phyloP scores from a whole-genome alignment of 139 green algal species.

The Coccomyxa sp. region DNA sequence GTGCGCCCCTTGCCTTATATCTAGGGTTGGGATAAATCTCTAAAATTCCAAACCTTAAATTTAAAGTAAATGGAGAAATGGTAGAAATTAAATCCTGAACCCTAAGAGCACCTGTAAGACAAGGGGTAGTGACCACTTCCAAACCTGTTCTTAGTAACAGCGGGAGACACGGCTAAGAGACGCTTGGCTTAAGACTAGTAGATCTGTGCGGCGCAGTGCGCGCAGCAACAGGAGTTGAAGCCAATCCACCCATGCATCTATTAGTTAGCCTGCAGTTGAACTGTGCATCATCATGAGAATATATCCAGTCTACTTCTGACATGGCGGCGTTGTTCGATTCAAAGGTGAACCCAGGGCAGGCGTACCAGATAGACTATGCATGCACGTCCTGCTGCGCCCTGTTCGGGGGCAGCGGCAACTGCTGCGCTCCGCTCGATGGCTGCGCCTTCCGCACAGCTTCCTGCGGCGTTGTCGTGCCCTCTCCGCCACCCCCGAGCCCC shows the following conservation, averaged over 20 bases:
- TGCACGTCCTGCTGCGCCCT: constrained; percentile 15
- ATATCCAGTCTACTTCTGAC: neutral
- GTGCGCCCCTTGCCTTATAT: neutral
- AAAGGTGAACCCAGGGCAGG: neutral
- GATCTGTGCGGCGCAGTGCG: too few relatives aligned
- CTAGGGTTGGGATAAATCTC: neutral
- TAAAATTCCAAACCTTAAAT: neutral
- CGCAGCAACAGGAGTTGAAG: neutral
- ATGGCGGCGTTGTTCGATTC: neutral
- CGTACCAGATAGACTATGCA: constrained; percentile 5
- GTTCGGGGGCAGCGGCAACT: constrained; percentile 6
- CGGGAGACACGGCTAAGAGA: too few relatives aligned
- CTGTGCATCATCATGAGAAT: neutral
- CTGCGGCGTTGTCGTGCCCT: neutral
- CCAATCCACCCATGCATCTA: neutral
- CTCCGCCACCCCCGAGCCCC: neutral
- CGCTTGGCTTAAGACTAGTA: too few relatives aligned
- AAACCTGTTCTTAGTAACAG: too few relatives aligned
- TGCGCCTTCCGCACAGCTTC: constrained; percentile 12
- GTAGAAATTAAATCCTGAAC: neutral
- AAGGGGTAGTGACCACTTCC: too few relatives aligned
- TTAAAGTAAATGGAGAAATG: neutral
- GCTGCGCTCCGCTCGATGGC: constrained; percentile 7
- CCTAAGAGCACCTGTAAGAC: neutral
- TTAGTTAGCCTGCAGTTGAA: neutral